A percentile compares a stretch with the other conserved stretches of the same genome.
These are phyloP conservation scores for Cercophora samala DNA, from an alignment of 495 filamentous ascomycete species.

Conservation along the genomic window DNA sequence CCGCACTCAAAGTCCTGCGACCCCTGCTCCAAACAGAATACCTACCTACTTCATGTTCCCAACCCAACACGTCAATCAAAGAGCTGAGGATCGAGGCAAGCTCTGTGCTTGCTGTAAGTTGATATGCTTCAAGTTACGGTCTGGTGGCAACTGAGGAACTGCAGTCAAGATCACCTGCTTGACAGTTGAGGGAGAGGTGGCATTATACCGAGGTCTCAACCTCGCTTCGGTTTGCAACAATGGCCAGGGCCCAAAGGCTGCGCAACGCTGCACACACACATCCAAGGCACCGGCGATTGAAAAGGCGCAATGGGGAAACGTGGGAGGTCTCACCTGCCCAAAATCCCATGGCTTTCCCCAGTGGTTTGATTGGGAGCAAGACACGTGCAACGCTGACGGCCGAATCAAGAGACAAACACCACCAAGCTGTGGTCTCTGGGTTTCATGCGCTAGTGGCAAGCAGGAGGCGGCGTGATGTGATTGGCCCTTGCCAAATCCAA, in stretches of 20 bases:
- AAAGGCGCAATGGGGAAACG: neutral
- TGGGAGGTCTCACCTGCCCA: neutral
- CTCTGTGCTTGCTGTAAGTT: neutral
- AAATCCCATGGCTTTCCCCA: neutral
- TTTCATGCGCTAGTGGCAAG: slow-evolving; percentile 8
- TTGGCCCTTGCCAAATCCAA: neutral
- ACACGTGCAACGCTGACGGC: neutral
- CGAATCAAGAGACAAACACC: slow-evolving; percentile 3
- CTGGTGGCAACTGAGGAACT: neutral
- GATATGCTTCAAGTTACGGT: neutral
- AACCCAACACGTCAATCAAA: too few species aligned
- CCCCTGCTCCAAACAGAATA: too few species aligned
- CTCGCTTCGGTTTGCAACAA: neutral
- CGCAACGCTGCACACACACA: too few species aligned
- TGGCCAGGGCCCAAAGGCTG: neutral
- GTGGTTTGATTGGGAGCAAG: neutral
- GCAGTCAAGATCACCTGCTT: neutral
- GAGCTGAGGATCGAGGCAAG: too few species aligned
- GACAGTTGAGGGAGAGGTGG: neutral
- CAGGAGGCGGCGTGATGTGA: neutral
- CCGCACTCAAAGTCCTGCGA: too few species aligned
- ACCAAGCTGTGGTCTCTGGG: neutral
- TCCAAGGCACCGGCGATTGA: neutral
- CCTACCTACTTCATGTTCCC: too few species aligned
- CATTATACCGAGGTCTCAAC: neutral